phyloP scores from a whole-genome alignment of 768 basidiomycete species.

The Tylopilus sp. region DNA sequence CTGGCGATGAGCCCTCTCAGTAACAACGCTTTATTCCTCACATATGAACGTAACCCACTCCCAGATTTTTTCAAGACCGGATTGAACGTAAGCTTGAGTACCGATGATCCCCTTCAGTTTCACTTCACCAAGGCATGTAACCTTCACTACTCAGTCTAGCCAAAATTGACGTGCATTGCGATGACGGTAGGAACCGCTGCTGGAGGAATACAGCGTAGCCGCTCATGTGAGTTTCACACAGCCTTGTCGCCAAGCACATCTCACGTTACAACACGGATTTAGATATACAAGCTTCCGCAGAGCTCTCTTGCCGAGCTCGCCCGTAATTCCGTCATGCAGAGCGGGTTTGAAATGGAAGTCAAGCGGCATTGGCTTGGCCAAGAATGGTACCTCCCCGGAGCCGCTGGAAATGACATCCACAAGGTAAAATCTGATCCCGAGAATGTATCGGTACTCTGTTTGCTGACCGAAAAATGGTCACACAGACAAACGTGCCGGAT shows the following conservation, averaged over 20 bases:
- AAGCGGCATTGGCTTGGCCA: conserved; percentile 95
- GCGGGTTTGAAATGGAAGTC: conserved; percentile 97
- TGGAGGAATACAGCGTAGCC: conserved; percentile 98
- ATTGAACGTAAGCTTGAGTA: conserved; percentile 92
- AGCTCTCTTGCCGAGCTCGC: conserved; percentile 94
- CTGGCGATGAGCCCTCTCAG: conserved; percentile 98
- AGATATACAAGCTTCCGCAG: conserved; percentile 97
- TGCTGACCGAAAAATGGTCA: conserved; percentile 2
- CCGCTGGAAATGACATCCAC: conserved; percentile 92
- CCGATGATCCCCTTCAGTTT: conserved; percentile 94
- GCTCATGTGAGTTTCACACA: conserved; percentile 66
- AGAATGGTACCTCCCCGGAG: conserved; percentile 90
- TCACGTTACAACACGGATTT: conserved; percentile 3
- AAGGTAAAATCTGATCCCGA: conserved; percentile 54
- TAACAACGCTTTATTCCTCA: conserved; percentile 95
- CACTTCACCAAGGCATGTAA: conserved; percentile 90
- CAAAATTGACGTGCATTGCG: neutral
- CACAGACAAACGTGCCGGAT: conserved; percentile 95
- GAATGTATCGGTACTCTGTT: neutral
- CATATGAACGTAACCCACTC: conserved; percentile 95
- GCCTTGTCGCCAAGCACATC: neutral
- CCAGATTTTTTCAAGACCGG: conserved; percentile 97
- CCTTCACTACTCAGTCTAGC: neutral
- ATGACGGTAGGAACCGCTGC: conserved; percentile 69
- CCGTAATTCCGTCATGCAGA: conserved; percentile 95